Evolutionary conservation across 768 basidiomycete species (phyloP), one percentile per base, ranked within the genome.

Genomic region (Hypholoma fasciculare): DNA sequence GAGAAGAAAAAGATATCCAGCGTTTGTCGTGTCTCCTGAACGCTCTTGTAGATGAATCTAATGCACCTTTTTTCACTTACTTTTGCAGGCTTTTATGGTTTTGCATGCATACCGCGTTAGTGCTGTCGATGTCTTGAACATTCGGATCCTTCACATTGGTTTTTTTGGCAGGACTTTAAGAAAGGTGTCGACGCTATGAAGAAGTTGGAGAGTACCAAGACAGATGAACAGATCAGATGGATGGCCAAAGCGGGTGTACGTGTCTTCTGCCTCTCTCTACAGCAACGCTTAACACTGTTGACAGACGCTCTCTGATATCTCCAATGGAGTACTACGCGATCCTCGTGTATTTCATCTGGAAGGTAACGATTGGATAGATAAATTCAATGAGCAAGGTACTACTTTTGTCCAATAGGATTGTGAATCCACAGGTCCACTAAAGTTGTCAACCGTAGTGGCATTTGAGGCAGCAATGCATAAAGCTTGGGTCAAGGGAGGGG

Each of bases 311-410:
- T 49, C 48, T 9, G 11, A 58, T 54, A 59, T 80, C 50, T 67
- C 71, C n/a, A 73, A 78, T 49, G 78, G 69, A 2, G 63, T 80
- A 16, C 65, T 80, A 48, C 66, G 72, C 14, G 79, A 81, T 48
- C 60, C 63, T 9, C 73, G 78, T 9, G 72, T 72, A 1, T 79
- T 79, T 51, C 74, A 77, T 46, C 63, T 76, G 12, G 64, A 72
- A 16, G 58, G 57, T 56, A 14, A 61, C 3, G 67, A 75, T 16
- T 78, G 74, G 66, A 54, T 77, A 9, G 63, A 71, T 0, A 70
- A 69, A 52, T 71, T 74, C 49, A 72, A 78, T 52, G 57, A 67
- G 2, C 77, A 79, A 67, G 64, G 79, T 81, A 51, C 19, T 57
- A 42, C 7, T 16, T 7, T 20, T 38, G 23, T 48, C 9, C 2